Evolutionary conservation across 441 rosid genomes (phyloP).

Genomic region (Populus trichocarpa): DNA sequence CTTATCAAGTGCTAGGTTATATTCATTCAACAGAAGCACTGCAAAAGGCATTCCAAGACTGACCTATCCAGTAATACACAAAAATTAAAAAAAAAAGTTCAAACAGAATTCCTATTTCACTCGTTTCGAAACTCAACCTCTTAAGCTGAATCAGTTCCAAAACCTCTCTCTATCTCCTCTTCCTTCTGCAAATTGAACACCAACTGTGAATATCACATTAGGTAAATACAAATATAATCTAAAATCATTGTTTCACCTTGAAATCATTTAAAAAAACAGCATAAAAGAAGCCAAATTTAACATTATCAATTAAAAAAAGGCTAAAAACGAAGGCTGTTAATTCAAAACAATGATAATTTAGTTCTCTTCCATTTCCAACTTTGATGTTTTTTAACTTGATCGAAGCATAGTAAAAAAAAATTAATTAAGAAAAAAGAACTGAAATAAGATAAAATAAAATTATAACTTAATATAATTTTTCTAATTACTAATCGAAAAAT

Average conservation of each 20-base stretch:
- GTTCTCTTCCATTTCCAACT: too few species aligned
- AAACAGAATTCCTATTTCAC: constrained; percentile 2
- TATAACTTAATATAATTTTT: too few species aligned
- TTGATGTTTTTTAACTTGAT: too few species aligned
- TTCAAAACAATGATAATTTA: too few species aligned
- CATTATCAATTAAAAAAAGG: too few species aligned
- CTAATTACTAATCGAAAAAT: too few species aligned
- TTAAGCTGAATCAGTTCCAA: constrained; percentile 5
- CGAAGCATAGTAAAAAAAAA: too few species aligned
- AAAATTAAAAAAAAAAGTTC: constrained; percentile 4
- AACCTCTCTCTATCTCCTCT: constrained; percentile 4
- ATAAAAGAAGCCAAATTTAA: neutral
- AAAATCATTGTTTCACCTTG: neutral
- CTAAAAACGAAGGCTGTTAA: too few species aligned
- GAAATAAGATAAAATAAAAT: too few species aligned
- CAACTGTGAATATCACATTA: neutral
- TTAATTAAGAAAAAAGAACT: too few species aligned
- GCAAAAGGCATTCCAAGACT: neutral
- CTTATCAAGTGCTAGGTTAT: neutral
- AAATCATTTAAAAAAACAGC: neutral
- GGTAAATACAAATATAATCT: neutral
- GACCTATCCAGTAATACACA: neutral
- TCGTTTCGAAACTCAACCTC: constrained; percentile 28
- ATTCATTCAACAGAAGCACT: neutral
- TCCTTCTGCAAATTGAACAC: constrained; percentile 28